Base-by-base conservation (phyloP, 352 stramenopile species). In the Aphanomyces astaci region DNA sequence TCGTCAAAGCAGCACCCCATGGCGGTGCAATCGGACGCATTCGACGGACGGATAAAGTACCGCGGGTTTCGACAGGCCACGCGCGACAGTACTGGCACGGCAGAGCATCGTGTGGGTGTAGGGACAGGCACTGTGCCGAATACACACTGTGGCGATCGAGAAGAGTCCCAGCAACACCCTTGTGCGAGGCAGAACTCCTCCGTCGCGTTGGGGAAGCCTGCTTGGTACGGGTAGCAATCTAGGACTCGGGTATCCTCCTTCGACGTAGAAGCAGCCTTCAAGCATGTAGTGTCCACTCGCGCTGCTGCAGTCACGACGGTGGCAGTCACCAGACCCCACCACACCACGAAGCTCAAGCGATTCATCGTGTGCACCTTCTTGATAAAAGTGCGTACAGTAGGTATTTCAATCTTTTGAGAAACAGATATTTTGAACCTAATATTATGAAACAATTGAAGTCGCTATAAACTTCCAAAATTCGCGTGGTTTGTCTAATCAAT, bases 101-200 rank as follows among this genome's bases (percentile, higher is more conserved):
- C 71, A 1, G 39, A 31, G 39, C 87, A 95, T 13, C 52, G 53
- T 0, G 13, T 22, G 1, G 57, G 9, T 0, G 43, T 17, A 0
- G 81, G 79, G 7, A 60, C 27, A 0, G 67, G 71, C 9, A 75
- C 45, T 0, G 45, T 64, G 5, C 79, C 78, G 72, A 89, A 94
- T 5, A 80, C 83, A 60, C 87, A 95, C 7, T 81, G 79, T 5
- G 89, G 76, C 77, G 48, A 66, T 67, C 31, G 86, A 87, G 30
- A 84, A 72, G 70, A 73, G 51, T 89, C 76, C 84, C 84, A 94
- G 80, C 84, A 93, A 59, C 87, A 95, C 25, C 87, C 87, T 63
- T 95, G 87, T 2, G 85, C 87, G 25, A 86, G 64, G 76, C 87
- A 95, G 22, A 82, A 57, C 57, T 95, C 87, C 48, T 92, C 84